Conservation (phyloP, 192 early-diverging fungal genomes). For the Irineochytrium annulatum region DNA sequence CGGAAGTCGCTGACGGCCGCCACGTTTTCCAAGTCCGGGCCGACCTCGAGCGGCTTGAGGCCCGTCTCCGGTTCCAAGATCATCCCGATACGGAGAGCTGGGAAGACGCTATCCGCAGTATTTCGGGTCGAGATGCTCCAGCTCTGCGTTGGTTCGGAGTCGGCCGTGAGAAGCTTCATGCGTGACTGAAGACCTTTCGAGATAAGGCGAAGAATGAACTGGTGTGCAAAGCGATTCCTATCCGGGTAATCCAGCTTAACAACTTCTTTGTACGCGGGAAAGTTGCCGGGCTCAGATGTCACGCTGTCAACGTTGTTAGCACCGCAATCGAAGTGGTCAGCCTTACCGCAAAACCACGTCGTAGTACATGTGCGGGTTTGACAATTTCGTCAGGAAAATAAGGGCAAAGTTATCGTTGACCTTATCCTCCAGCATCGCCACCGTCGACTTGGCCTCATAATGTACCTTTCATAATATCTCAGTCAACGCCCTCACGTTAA, state of each 20-base stretch:
- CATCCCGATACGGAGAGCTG: conserved; percentile 55
- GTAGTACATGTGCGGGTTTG: conserved; percentile 58
- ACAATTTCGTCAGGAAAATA: conserved; percentile 71
- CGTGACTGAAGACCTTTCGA: conserved; percentile 37
- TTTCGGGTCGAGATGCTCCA: neutral
- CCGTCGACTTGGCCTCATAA: conserved; percentile 64
- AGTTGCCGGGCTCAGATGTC: conserved; percentile 2
- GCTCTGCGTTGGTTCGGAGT: conserved; percentile 1
- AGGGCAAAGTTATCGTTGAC: conserved; percentile 68
- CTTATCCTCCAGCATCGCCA: conserved; percentile 61
- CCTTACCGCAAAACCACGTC: conserved; percentile 65
- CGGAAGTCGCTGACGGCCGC: conserved; percentile 62
- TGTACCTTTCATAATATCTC: conserved; percentile 46
- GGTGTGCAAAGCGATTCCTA: conserved; percentile 25
- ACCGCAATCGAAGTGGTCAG: neutral
- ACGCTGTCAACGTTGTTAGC: conserved; percentile 1
- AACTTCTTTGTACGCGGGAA: conserved; percentile 25
- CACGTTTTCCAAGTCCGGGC: conserved; percentile 71
- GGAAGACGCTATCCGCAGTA: conserved; percentile 31
- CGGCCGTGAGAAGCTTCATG: conserved; percentile 23
- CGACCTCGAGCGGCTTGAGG: conserved; percentile 76
- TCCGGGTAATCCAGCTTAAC: conserved; percentile 36
- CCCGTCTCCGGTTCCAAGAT: conserved; percentile 65
- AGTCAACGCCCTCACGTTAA: neutral
- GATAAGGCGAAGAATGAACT: conserved; percentile 31